Evolutionary conservation across 192 early-diverging fungal species (phyloP).

Genomic region (Phycomyces blakesleeanus): DNA sequence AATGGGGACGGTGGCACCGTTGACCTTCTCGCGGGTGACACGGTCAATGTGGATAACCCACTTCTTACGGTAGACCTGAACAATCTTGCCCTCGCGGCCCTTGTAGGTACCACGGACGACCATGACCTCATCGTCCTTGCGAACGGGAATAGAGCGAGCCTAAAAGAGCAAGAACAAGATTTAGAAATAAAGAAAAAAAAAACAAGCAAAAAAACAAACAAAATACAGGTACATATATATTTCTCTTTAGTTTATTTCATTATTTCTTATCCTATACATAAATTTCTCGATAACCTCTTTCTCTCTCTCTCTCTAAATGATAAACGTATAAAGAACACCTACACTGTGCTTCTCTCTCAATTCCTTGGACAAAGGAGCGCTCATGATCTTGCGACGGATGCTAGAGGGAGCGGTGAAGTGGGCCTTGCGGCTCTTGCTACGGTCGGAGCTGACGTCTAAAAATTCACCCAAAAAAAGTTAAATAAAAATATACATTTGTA

Average conservation of each 20-base stretch:
- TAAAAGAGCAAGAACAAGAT: too few relatives aligned
- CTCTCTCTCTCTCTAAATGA: too few relatives aligned
- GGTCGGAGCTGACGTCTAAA: slow-evolving; percentile 81
- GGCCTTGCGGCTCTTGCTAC: slow-evolving; percentile 93
- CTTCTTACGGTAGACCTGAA: slow-evolving; percentile 96
- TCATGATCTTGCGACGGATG: slow-evolving; percentile 95
- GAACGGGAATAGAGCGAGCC: slow-evolving; percentile 92
- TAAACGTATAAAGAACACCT: slow-evolving; percentile 19
- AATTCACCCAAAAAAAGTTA: background rate
- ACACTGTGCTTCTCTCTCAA: slow-evolving; percentile 95
- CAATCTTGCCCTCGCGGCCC: slow-evolving; percentile 96
- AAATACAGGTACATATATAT: too few relatives aligned
- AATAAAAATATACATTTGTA: too few relatives aligned
- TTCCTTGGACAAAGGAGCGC: slow-evolving; percentile 95
- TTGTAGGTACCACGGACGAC: slow-evolving; percentile 94
- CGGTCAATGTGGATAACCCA: slow-evolving; percentile 99
- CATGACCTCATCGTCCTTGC: slow-evolving; percentile 96
- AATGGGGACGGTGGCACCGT: slow-evolving; percentile 87
- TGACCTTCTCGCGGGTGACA: slow-evolving; percentile 94
- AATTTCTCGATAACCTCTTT: too few relatives aligned
- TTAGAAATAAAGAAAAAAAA: too few relatives aligned
- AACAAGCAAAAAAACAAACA: too few relatives aligned
- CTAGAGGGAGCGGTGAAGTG: slow-evolving; percentile 97
- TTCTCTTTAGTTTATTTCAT: background rate
- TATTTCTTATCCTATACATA: too few relatives aligned